A percentile compares a stretch with the other conserved stretches of the same genome.
phyloP scores from a whole-genome alignment of 169 alveolate species.

The Theileria equi region DNA sequence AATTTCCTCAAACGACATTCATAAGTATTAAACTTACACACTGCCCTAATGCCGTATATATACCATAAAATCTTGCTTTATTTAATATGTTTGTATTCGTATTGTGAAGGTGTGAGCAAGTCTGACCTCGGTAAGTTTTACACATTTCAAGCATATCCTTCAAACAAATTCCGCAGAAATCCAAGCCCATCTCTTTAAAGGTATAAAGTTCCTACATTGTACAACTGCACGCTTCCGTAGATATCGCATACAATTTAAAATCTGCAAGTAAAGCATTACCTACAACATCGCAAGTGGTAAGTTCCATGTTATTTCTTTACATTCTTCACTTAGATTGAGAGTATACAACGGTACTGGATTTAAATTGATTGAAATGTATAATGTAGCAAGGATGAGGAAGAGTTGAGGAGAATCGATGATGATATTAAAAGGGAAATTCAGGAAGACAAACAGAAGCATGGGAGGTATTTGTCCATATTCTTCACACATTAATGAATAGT shows the following conservation, averaged over 20 bases:
- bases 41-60: no score
- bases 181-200: constrained; percentile 54
- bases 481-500: neutral
- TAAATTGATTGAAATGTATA: neutral
- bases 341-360: constrained; percentile 27
- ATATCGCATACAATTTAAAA: constrained; percentile 41
- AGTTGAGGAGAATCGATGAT: constrained; percentile 26
- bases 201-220: neutral
- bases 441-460: constrained; percentile 34
- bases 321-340: constrained; percentile 11
- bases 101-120: constrained; percentile 1
- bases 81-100: no score
- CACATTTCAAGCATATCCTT: no score
- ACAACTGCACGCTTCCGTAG: constrained; percentile 5
- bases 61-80: no score
- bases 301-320: neutral
- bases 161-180: constrained; percentile 14
- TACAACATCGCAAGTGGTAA: constrained; percentile 44
- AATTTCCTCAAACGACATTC: no score
- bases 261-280: constrained; percentile 42
- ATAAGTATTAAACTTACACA: no score
- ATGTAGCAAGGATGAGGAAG: constrained; percentile 40
- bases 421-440: constrained; percentile 39
- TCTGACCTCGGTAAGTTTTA: constrained; percentile 2
- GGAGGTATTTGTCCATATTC: constrained; percentile 21